Conservation (phyloP, 176 grass and related monocot genomes). For the Themeda triandra region DNA sequence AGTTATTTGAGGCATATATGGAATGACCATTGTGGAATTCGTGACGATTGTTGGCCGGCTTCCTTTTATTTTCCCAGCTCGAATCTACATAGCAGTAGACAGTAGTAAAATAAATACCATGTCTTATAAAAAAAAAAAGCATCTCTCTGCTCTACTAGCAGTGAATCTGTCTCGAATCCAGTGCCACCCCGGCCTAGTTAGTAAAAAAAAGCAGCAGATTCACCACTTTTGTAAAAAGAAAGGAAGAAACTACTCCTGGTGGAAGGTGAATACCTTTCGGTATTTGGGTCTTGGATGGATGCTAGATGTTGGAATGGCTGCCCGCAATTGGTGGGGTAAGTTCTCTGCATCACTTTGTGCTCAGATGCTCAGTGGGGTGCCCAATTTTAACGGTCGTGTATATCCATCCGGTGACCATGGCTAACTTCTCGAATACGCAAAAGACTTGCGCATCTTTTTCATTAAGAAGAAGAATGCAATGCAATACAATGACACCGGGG, state of each 20-base stretch:
- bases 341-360: conserved; percentile 9
- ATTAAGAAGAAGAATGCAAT: too few relatives aligned
- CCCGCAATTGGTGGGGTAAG: conserved; percentile 17
- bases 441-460: too few relatives aligned
- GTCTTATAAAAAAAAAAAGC: not conserved
- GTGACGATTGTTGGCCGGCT: not conserved
- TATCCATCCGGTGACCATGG: conserved; percentile 1
- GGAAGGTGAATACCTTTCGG: conserved; percentile 35
- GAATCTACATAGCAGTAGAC: not conserved
- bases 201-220: not conserved
- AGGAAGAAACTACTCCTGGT: not conserved
- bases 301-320: conserved; percentile 27
- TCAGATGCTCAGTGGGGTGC: not conserved
- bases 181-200: not conserved
- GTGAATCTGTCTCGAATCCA: not conserved
- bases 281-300: conserved; percentile 16
- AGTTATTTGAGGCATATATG: too few relatives aligned
- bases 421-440: too few relatives aligned
- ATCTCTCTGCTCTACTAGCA: not conserved
- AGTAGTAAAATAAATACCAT: not conserved
- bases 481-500: too few relatives aligned
- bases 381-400: conserved; percentile 40
- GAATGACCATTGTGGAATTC: not conserved
- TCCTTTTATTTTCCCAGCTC: not conserved
- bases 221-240: conserved; percentile 1